These are phyloP conservation scores for Oenanthe sinensis DNA, from an alignment of 129 eudicot species.

Conservation along the genomic window DNA sequence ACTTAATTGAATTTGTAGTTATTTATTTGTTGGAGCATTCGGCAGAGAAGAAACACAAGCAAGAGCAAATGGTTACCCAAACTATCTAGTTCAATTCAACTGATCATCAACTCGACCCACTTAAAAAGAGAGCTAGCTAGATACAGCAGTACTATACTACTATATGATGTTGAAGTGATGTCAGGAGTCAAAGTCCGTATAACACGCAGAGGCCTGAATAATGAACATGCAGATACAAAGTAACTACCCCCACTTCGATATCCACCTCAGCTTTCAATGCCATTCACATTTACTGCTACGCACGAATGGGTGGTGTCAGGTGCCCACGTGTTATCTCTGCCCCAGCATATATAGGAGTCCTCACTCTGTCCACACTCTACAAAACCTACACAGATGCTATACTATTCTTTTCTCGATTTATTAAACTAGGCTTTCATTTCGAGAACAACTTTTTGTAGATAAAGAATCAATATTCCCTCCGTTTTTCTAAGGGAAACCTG, in stretches of 20 bases:
- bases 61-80: too few species aligned
- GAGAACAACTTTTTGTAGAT: neutral
- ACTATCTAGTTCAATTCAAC: too few species aligned
- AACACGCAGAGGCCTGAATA: neutral
- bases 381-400: neutral
- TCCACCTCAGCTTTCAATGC: neutral
- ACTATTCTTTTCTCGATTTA: neutral
- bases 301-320: constrained; percentile 5
- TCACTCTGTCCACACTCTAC: neutral
- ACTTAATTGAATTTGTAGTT: too few species aligned
- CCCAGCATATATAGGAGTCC: neutral
- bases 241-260: neutral
- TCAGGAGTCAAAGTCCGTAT: neutral
- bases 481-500: too few species aligned
- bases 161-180: neutral
- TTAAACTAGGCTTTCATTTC: neutral
- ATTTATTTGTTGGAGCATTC: too few species aligned
- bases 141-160: too few species aligned
- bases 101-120: too few species aligned
- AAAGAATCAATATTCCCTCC: too few species aligned
- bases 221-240: neutral
- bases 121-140: too few species aligned
- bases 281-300: constrained; percentile 1
- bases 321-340: neutral
- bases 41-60: too few species aligned